Percentiles rank a stretch among this genome's conserved stretches.
Evolutionary conservation across 805 yeast species (phyloP).

Genomic region (Pichia cephalocereana): DNA sequence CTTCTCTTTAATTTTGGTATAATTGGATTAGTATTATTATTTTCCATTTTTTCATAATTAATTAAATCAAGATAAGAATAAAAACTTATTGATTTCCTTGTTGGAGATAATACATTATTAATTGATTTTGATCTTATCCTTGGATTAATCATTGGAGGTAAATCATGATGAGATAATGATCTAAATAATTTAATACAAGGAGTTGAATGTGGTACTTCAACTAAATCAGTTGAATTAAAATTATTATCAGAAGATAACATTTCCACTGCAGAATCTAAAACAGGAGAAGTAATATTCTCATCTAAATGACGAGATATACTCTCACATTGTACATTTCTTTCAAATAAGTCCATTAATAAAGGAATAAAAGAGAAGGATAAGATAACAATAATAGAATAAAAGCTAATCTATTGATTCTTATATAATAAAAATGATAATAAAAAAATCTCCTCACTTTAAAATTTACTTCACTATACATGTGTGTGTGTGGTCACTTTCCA

Average conservation of each 20-base stretch:
- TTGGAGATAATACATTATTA: background rate
- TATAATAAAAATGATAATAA: too few species aligned
- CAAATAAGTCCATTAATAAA: background rate
- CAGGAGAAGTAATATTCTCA: constrained; percentile 74
- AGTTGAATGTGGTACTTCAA: constrained; percentile 26
- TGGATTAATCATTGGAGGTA: background rate
- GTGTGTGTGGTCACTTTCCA: too few species aligned
- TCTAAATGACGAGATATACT: constrained; percentile 10
- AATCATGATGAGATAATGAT: background rate
- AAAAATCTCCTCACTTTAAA: too few species aligned
- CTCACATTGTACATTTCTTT: background rate
- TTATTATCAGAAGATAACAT: constrained; percentile 45
- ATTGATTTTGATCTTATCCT: background rate
- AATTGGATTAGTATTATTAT: too few species aligned
- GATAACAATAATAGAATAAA: too few species aligned
- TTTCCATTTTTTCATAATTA: constrained; percentile 17
- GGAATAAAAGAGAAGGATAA: too few species aligned
- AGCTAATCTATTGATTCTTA: too few species aligned
- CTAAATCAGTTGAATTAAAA: constrained; percentile 63
- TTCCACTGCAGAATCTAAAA: constrained; percentile 68
- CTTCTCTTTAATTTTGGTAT: background rate
- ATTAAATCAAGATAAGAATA: constrained; percentile 26
- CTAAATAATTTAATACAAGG: constrained; percentile 4
- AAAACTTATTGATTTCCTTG: constrained; percentile 23
- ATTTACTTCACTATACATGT: too few species aligned